Percentiles rank a stretch among this genome's conserved stretches.
phyloP scores from a whole-genome alignment of 202 grass and related monocot genomes.

The Carex sylvatica region DNA sequence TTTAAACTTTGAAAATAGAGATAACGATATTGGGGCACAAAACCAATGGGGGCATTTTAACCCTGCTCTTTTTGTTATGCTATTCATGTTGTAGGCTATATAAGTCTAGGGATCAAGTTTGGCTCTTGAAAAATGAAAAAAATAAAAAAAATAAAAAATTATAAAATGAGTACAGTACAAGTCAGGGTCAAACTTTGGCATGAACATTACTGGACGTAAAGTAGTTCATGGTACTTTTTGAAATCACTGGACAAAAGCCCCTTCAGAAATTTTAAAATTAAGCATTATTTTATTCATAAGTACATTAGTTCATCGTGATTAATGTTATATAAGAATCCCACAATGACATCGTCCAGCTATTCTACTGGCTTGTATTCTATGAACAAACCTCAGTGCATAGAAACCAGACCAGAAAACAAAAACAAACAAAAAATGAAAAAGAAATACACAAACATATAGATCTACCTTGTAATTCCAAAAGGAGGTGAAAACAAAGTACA shows the following conservation, averaged over 20 bases:
- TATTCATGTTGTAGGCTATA: not conserved
- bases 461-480: conserved; percentile 99
- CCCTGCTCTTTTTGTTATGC: not conserved
- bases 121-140: not conserved
- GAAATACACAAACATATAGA: conserved; percentile 5
- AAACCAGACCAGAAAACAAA: not conserved
- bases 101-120: not conserved
- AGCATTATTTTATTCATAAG: too few species aligned
- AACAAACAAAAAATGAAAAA: not conserved
- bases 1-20: too few species aligned
- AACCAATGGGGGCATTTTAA: too few species aligned
- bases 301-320: not conserved
- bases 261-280: too few species aligned
- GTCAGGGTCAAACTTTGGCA: not conserved
- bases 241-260: too few species aligned
- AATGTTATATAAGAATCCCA: not conserved
- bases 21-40: too few species aligned
- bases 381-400: not conserved
- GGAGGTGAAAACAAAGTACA: conserved; percentile 96
- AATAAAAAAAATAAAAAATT: not conserved
- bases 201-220: not conserved
- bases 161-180: not conserved
- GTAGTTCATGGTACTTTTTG: not conserved
- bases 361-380: not conserved
- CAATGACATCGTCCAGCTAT: not conserved